phyloP scores from a whole-genome alignment of 768 basidiomycete genomes.

The Pleurotus citrinopileatus region DNA sequence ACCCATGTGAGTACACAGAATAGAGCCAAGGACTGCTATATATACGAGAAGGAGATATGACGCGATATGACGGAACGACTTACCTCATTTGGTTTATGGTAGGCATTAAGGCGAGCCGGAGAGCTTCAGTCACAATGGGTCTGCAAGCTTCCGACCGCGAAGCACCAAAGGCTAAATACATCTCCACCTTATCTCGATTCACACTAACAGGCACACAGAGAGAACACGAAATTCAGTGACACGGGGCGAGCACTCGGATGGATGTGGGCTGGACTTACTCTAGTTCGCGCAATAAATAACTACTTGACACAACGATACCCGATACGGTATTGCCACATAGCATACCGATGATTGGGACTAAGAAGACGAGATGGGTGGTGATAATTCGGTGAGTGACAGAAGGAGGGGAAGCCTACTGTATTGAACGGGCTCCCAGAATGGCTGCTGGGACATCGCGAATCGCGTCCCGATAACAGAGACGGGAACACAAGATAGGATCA shows the following conservation, averaged over 20 bases:
- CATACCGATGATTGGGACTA: slow-evolving; percentile 87
- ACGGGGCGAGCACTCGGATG: too few relatives aligned
- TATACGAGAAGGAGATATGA: too few relatives aligned
- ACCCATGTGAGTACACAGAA: background rate
- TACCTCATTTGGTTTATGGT: slow-evolving; percentile 87
- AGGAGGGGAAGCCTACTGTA: slow-evolving; percentile 49
- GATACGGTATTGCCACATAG: slow-evolving; percentile 79
- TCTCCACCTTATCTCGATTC: slow-evolving; percentile 83
- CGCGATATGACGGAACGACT: slow-evolving; percentile 8
- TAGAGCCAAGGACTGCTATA: too few relatives aligned
- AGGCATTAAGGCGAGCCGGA: slow-evolving; percentile 75
- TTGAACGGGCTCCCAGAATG: slow-evolving; percentile 84
- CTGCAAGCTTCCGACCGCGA: slow-evolving; percentile 80
- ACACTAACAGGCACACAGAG: slow-evolving; percentile 42
- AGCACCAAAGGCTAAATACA: slow-evolving; percentile 83
- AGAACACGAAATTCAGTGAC: too few relatives aligned
- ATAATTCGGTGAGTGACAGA: background rate
- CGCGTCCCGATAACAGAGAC: slow-evolving; percentile 73
- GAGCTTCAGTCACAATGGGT: slow-evolving; percentile 73
- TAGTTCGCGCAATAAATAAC: slow-evolving; percentile 70
- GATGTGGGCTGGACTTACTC: slow-evolving; percentile 49
- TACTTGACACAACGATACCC: slow-evolving; percentile 67
- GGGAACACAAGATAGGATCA: slow-evolving; percentile 77
- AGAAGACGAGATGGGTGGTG: background rate
- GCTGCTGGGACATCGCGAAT: slow-evolving; percentile 72